Base-by-base conservation (phyloP, 495 filamentous ascomycete species). In the Aspergillus nanangensis region DNA sequence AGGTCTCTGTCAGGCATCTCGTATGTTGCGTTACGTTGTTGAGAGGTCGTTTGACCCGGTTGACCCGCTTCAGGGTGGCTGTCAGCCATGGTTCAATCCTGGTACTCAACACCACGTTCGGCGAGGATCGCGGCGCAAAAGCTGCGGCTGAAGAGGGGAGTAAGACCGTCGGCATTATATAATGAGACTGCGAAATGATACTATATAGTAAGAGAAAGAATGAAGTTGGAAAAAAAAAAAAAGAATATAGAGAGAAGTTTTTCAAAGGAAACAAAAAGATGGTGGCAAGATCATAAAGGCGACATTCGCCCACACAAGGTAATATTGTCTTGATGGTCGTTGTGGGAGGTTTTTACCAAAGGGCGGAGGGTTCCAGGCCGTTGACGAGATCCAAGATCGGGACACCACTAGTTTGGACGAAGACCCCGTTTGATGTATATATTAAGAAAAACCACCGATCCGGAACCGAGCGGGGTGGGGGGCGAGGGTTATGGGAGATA, bases 31-130 rank as follows among this genome's bases (percentile, higher is more conserved):
- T 86, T 25, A 96, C 89, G 66, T 90, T 96, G 76, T 99, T 99
- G 62, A 99, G 74, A 54, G 93, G 93, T 57, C 94, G 86, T 80
- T 99, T 99, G 67, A 97, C 81, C 50, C 88, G 82, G 76, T 96
- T 97, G 70, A 96, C 90, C 63, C 93, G 84, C 75, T 99, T 99
- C 55, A 99, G 74, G 15, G 94, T 95, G 52, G 87, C 86, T 5
- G 93, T 99, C 67, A 99, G 78, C 92, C 94, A 99, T 44, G 91
- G 88, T 74, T 96, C 93, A 56, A 97, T 88, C 75, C 91, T 95
- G 57, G 82, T 85, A 56, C 84, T 88, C 55, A 99, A 76, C 53
- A 99, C 93, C 52, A 99, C 86, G 61, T 91, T 99, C 49, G 92
- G 90, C n/a, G 90, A 86, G 3, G 89, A 87, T 50, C 93, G 82